phyloP scores from a whole-genome alignment of 208 protist species.

The Acanthamoeba healyi region DNA sequence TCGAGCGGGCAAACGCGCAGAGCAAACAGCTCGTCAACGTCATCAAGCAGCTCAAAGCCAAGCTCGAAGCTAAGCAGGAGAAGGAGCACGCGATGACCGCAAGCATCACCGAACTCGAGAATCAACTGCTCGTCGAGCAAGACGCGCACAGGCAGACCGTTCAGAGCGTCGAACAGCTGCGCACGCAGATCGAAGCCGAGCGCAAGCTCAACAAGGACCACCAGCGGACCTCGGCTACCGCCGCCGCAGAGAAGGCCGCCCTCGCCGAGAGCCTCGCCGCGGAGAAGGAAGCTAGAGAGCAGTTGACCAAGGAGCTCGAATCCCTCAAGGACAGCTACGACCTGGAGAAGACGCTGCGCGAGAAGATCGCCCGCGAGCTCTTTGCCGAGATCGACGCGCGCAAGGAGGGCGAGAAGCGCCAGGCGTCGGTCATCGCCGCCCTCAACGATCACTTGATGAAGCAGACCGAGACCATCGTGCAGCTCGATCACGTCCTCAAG shows the following conservation, averaged over 20 bases:
- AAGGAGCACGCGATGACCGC: background rate
- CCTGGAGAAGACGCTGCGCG: constrained; percentile 26
- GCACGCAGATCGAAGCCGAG: background rate
- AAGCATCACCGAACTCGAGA: background rate
- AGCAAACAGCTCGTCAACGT: background rate
- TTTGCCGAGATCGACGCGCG: constrained; percentile 59
- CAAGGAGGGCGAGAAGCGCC: constrained; percentile 30
- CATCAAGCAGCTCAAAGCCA: background rate
- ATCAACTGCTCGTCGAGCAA: background rate
- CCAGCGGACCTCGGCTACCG: background rate
- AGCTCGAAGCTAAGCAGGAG: background rate
- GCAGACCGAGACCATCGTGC: constrained; percentile 41
- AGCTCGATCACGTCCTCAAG: constrained; percentile 42
- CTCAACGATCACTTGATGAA: constrained; percentile 64
- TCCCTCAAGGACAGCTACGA: background rate
- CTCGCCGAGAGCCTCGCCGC: background rate
- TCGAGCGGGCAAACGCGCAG: background rate
- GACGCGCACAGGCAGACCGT: background rate
- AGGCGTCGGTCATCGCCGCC: constrained; percentile 15
- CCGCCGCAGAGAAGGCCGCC: background rate
- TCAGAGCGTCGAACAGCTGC: background rate
- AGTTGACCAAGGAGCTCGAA: background rate
- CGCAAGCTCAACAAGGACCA: background rate
- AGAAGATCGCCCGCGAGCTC: constrained; percentile 38
- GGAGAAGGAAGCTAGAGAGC: background rate